Evolutionary conservation across 2,329 filamentous ascomycete species (phyloP).

Genomic region (Colletotrichum plurivorum): DNA sequence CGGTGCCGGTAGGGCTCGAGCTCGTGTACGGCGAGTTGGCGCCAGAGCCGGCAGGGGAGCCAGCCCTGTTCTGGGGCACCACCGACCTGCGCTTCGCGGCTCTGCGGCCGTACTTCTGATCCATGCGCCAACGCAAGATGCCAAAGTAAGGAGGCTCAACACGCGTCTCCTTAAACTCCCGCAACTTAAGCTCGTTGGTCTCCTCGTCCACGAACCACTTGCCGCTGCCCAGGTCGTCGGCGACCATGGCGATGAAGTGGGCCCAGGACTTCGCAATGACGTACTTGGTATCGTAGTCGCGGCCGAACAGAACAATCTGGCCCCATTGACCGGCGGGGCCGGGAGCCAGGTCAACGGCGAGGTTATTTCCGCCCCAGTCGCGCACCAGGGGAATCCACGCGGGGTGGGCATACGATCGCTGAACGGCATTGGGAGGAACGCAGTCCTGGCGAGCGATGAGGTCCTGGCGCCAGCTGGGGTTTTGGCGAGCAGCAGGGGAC

Average conservation of each 20-base stretch:
- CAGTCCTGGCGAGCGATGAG: conserved; percentile 88
- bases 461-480: conserved; percentile 85
- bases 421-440: conserved; percentile 87
- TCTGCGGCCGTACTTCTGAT: conserved; percentile 91
- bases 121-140: conserved; percentile 93
- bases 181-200: conserved; percentile 88
- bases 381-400: conserved; percentile 96
- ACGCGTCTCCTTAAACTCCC: conserved; percentile 89
- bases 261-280: conserved; percentile 95
- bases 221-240: conserved; percentile 90
- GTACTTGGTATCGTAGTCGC: conserved; percentile 99
- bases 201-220: conserved; percentile 97
- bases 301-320: conserved; percentile 95
- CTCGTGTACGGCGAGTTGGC: conserved; percentile 75
- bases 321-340: conserved; percentile 94
- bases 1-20: conserved; percentile 61
- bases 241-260: conserved; percentile 85
- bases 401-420: conserved; percentile 93
- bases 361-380: conserved; percentile 98
- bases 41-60: conserved; percentile 63
- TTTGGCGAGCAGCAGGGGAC: conserved; percentile 63
- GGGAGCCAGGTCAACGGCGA: conserved; percentile 92
- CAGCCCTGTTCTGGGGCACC: conserved; percentile 56
- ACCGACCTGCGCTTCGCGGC: conserved; percentile 67
- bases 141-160: conserved; percentile 96